These are phyloP conservation scores for Lactarius psammicola DNA, from an alignment of 768 basidiomycete genomes.

Conservation along the genomic window DNA sequence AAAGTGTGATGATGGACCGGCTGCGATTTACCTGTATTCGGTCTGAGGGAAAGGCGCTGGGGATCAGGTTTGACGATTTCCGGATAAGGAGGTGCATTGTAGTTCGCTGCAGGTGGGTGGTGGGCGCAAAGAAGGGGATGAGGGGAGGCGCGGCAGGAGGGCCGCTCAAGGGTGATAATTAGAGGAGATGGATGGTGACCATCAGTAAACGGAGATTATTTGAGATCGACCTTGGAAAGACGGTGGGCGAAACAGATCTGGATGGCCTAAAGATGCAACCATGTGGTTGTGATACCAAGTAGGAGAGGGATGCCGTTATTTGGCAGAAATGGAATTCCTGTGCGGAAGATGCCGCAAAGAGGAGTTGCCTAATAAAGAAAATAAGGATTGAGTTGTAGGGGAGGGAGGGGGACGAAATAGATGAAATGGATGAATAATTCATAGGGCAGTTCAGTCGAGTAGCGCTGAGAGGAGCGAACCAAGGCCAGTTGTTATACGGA, in stretches of 20 bases:
- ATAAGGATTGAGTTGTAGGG: constrained; percentile 14
- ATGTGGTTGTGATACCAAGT: constrained; percentile 26
- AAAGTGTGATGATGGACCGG: constrained; percentile 4
- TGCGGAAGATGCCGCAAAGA: constrained; percentile 24
- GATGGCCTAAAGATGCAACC: constrained; percentile 19
- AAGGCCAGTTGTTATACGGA: background rate
- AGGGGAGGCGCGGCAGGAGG: background rate
- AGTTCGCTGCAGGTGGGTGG: background rate
- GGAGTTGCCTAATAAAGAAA: constrained; percentile 10
- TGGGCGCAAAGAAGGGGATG: constrained; percentile 5
- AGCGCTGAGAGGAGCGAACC: constrained; percentile 24
- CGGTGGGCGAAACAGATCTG: constrained; percentile 18
- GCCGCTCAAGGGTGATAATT: constrained; percentile 7
- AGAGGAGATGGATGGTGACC: constrained; percentile 12
- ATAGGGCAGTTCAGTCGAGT: constrained; percentile 14
- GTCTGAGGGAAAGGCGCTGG: constrained; percentile 9
- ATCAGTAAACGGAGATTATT: constrained; percentile 22
- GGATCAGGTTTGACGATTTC: background rate
- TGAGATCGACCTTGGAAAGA: constrained; percentile 17
- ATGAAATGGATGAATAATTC: background rate
- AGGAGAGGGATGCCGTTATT: constrained; percentile 19
- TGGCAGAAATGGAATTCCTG: constrained; percentile 11
- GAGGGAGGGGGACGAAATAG: constrained; percentile 1
- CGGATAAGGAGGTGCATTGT: constrained; percentile 1
- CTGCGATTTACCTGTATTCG: constrained; percentile 19